Percentiles rank a stretch among this genome's conserved stretches.
Conservation (phyloP, 202 grass and related monocot species). For the Alloteropsis angusta region DNA sequence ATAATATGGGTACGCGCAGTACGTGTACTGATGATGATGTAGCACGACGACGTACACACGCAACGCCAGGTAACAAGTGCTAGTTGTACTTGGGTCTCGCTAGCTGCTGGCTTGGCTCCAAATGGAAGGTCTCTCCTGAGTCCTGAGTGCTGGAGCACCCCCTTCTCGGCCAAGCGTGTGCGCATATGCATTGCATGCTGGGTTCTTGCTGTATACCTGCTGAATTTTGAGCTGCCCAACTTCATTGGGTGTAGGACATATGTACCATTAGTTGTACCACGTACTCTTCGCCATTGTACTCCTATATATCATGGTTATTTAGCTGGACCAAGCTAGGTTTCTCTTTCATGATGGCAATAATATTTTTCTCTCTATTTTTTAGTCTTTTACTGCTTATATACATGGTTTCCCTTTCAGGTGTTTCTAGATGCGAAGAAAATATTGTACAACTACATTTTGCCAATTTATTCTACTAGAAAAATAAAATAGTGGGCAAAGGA, state of each 20-base stretch:
- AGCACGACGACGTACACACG: background rate
- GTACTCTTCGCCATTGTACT: background rate
- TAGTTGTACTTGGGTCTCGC: background rate
- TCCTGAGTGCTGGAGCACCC: background rate
- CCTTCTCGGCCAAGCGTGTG: background rate
- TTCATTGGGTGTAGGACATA: background rate
- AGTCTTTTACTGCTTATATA: background rate
- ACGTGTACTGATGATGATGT: background rate
- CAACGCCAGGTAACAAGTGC: background rate
- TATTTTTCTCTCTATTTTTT: background rate
- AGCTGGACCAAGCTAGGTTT: background rate
- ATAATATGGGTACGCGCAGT: background rate
- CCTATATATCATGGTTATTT: background rate
- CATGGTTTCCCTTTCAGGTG: background rate
- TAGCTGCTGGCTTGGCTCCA: slow-evolving; percentile 26
- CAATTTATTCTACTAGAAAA: background rate
- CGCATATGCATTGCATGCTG: background rate
- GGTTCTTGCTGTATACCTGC: background rate
- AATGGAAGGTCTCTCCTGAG: slow-evolving; percentile 29
- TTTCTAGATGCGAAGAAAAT: background rate
- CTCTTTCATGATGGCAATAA: background rate
- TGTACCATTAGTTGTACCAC: background rate
- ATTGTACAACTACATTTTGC: background rate
- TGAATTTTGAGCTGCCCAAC: background rate
- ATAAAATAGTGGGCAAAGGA: background rate